phyloP scores from a whole-genome alignment of 73 alveolate species.

The Diophrys sp. region DNA sequence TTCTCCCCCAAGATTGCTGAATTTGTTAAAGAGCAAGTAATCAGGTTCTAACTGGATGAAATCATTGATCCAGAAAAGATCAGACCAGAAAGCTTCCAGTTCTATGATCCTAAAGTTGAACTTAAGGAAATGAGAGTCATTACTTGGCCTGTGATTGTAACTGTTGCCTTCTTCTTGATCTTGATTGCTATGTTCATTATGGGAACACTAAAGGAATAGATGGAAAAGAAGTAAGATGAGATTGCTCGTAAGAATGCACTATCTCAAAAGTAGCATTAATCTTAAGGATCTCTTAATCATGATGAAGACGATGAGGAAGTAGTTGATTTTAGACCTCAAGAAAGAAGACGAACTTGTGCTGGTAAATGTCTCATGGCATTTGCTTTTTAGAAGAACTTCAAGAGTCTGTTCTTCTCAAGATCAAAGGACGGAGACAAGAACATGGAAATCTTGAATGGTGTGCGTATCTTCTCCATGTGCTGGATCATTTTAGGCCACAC shows the following conservation, averaged over 20 bases:
- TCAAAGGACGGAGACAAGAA: slow-evolving; percentile 5
- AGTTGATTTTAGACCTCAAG: not conserved
- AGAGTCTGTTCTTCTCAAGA: not conserved
- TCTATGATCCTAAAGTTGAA: slow-evolving; percentile 6
- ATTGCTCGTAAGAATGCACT: not conserved
- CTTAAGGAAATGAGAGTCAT: not conserved
- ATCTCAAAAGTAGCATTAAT: no score
- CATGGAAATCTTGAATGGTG: slow-evolving; percentile 24
- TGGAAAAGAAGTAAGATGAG: not conserved
- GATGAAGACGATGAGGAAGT: not conserved
- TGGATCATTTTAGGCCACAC: slow-evolving; percentile 26
- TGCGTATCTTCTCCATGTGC: slow-evolving; percentile 6
- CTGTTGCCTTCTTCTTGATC: not conserved
- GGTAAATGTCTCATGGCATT: not conserved
- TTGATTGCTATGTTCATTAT: not conserved
- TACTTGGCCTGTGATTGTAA: not conserved
- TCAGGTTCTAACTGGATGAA: not conserved
- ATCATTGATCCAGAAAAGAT: not conserved
- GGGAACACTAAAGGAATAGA: not conserved
- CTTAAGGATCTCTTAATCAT: no score
- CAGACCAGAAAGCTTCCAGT: not conserved
- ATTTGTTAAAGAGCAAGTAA: not conserved
- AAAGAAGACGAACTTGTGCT: not conserved
- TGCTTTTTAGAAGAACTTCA: not conserved
- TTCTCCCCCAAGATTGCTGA: slow-evolving; percentile 6